Evolutionary conservation across 192 early-diverging fungal genomes (phyloP).

Genomic region (Backusella macrospora): DNA sequence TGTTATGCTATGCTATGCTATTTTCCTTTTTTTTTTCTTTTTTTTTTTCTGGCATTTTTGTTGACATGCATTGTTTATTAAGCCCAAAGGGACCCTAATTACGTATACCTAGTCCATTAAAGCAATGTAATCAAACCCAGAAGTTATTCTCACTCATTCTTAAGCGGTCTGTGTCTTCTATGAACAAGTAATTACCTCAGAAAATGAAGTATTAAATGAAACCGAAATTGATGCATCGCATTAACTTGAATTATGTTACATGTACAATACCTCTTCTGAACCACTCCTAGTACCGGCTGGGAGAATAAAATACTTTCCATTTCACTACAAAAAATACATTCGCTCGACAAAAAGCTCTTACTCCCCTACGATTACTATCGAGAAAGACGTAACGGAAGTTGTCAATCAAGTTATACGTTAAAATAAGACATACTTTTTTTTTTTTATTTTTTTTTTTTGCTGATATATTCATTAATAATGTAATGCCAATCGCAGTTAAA

Average conservation of each 20-base stretch:
- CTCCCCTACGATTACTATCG: not conserved
- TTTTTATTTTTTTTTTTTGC: not conserved
- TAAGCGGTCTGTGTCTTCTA: too few species aligned
- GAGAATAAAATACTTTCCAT: conserved; percentile 15
- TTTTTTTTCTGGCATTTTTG: too few species aligned
- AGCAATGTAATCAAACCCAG: too few species aligned
- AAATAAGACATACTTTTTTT: not conserved
- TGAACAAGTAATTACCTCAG: too few species aligned
- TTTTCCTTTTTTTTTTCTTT: too few species aligned
- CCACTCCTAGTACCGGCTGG: conserved; percentile 7
- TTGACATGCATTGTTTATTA: too few species aligned
- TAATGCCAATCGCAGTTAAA: too few species aligned
- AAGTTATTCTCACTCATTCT: too few species aligned
- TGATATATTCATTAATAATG: not conserved
- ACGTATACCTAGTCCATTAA: too few species aligned
- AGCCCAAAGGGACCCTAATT: too few species aligned
- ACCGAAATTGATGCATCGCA: not conserved
- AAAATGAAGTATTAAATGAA: too few species aligned
- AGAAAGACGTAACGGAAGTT: not conserved
- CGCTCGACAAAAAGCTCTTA: not conserved
- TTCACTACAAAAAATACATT: not conserved
- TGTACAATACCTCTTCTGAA: conserved; percentile 3
- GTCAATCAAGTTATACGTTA: not conserved
- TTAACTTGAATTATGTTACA: conserved; percentile 14
- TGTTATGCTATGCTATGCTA: too few species aligned